Percentiles rank a stretch among this genome's conserved stretches.
These are phyloP conservation scores for Fragaria nilgerrensis DNA, from an alignment of 306 rosid species.

Conservation along the genomic window DNA sequence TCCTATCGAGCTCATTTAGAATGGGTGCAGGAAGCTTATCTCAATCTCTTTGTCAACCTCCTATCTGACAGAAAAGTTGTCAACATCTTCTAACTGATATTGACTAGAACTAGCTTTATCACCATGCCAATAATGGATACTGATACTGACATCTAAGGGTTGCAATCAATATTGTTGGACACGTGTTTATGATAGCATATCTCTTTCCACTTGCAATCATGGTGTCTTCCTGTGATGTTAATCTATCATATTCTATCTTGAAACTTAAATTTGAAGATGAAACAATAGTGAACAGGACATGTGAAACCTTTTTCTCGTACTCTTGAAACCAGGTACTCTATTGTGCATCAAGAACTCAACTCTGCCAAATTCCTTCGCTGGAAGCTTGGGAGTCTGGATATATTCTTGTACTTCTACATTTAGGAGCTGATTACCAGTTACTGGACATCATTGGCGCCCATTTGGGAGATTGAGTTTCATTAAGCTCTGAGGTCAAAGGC, in stretches of 20 bases:
- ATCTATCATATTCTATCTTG: neutral
- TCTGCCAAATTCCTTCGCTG: neutral
- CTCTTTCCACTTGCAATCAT: neutral
- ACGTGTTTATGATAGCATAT: neutral
- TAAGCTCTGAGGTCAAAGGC: neutral
- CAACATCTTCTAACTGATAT: neutral
- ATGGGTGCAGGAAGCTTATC: neutral
- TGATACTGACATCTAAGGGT: neutral
- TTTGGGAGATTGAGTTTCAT: neutral
- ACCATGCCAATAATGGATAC: neutral
- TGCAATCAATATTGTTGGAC: neutral
- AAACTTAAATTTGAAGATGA: neutral
- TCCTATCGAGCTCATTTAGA: neutral
- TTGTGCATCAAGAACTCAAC: neutral
- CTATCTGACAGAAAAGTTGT: neutral
- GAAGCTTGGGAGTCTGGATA: neutral
- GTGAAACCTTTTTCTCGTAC: neutral
- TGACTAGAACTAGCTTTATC: neutral
- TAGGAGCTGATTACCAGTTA: neutral
- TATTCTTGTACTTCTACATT: no score
- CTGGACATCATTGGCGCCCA: neutral
- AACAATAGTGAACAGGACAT: neutral
- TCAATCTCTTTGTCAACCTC: neutral
- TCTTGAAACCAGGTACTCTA: constrained; percentile 8
- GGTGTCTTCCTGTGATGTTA: neutral